A percentile compares a stretch with the other conserved stretches of the same genome.
Conservation (phyloP, 2,329 filamentous ascomycete species). For the Fusarium sp. region DNA sequence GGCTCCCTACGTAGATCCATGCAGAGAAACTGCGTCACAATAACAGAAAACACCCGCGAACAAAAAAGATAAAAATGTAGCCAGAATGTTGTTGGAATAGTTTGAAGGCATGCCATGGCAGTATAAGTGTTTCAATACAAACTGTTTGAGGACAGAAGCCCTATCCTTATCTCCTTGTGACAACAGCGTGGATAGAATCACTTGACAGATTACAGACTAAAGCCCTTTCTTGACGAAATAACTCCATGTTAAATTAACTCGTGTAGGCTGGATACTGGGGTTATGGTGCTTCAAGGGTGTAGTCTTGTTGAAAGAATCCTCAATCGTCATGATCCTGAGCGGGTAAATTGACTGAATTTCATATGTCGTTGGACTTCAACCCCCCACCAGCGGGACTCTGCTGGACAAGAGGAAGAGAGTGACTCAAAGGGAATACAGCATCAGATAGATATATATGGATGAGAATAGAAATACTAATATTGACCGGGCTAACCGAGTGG, state of each 20-base stretch:
- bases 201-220: not conserved
- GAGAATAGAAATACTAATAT: not conserved
- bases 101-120: not conserved
- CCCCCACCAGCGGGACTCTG: not conserved
- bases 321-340: not conserved
- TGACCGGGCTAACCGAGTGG: not conserved
- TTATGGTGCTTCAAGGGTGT: not conserved
- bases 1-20: not conserved
- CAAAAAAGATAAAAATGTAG: not conserved
- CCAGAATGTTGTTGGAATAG: not conserved
- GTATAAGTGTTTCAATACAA: not conserved
- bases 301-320: not conserved
- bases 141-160: not conserved
- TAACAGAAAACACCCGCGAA: not conserved
- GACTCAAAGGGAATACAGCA: not conserved
- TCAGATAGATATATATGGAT: not conserved
- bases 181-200: not conserved
- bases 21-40: not conserved
- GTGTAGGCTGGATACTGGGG: fast-evolving
- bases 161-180: not conserved
- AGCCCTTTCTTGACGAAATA: not conserved
- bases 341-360: not conserved
- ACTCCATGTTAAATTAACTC: not conserved
- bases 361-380: not conserved
- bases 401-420: not conserved